Evolutionary conservation across 176 grass and related monocot genomes (phyloP), one percentile per base, ranked within the genome.

Genomic region (Echinochloa phyllopogon): DNA sequence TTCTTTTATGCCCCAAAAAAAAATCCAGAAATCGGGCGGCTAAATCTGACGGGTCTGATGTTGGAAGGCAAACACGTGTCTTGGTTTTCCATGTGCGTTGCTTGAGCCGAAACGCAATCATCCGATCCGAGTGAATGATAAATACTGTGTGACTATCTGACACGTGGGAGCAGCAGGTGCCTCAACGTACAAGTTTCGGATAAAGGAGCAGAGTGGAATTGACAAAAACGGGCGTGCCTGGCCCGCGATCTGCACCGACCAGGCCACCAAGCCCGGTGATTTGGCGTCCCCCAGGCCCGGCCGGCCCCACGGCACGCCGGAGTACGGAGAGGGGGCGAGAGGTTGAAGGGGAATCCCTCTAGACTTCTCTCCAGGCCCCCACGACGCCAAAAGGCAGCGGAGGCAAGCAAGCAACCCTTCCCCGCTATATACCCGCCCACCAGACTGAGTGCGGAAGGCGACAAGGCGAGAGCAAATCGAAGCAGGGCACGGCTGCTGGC

Each of bases 341-440:
- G 56, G n/a, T 71, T 36, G 65, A 74, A 58, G 78, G 37, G 75
- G 76, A 41, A 86, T 77, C 27, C 37, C 23, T 87, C 85, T 57
- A 65, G 77, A 81, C 53, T 44, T 44, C 70, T 82, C 70, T 17
- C 3, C 53, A 44, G 55, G 16, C 4, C 17, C 18, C 13, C 16
- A 33, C 77, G 85, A 73, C 48, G 67, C 65, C 11, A 41, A 55
- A 51, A 72, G n/a, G 36, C 29, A 50, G 20, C 41, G 25, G 9
- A 62, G 25, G 16, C 57, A 37, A 10, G 14, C 23, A 44, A 40
- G 29, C 68, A 23, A 72, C 67, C 25, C 2, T 8, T 18, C 0
- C 66, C n/a, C 17, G 10, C 44, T 65, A 41, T 27, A 51, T 52
- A 37, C 8, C 4, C 29, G 52, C 50, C 72, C 72, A 62, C 7